Percentiles rank a stretch among this genome's conserved stretches.
These are phyloP conservation scores for Trichophyton mentagrophytes DNA, from an alignment of 2,329 filamentous ascomycete species.

Conservation along the genomic window DNA sequence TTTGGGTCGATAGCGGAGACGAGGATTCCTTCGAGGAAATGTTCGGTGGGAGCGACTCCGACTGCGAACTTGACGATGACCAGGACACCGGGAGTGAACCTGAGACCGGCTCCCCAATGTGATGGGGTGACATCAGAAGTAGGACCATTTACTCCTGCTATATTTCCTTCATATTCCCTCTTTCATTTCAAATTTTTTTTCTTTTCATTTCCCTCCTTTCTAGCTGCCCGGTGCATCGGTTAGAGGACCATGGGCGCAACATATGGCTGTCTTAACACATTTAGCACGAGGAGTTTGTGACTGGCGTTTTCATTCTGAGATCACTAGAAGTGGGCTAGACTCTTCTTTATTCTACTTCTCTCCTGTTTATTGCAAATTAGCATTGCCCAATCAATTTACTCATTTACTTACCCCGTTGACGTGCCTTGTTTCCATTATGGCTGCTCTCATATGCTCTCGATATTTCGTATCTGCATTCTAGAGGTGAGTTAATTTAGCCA, in stretches of 20 bases:
- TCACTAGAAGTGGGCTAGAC: background rate
- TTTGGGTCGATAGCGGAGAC: slow-evolving; percentile 62
- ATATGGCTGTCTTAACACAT: slow-evolving; percentile 1
- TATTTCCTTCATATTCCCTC: background rate
- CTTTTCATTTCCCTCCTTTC: background rate
- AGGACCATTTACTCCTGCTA: background rate
- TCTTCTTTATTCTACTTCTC: background rate
- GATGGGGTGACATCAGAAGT: background rate
- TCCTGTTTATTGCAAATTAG: background rate
- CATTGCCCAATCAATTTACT: background rate
- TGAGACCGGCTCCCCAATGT: slow-evolving; percentile 7
- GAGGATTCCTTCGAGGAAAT: slow-evolving; percentile 60
- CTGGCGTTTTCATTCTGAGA: background rate
- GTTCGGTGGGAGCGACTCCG: slow-evolving; percentile 58
- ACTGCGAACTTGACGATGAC: slow-evolving; percentile 31
- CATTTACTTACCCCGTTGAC: background rate
- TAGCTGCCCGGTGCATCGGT: background rate
- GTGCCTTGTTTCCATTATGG: background rate
- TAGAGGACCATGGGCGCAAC: background rate
- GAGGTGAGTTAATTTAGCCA: too few relatives aligned
- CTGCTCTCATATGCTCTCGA: too few relatives aligned
- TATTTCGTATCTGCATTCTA: too few relatives aligned
- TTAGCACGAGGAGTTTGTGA: background rate
- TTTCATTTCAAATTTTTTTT: background rate
- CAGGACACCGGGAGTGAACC: slow-evolving; percentile 43